Evolutionary conservation across 192 early-diverging fungal genomes (phyloP).

Genomic region (Chytriomyces sp.): DNA sequence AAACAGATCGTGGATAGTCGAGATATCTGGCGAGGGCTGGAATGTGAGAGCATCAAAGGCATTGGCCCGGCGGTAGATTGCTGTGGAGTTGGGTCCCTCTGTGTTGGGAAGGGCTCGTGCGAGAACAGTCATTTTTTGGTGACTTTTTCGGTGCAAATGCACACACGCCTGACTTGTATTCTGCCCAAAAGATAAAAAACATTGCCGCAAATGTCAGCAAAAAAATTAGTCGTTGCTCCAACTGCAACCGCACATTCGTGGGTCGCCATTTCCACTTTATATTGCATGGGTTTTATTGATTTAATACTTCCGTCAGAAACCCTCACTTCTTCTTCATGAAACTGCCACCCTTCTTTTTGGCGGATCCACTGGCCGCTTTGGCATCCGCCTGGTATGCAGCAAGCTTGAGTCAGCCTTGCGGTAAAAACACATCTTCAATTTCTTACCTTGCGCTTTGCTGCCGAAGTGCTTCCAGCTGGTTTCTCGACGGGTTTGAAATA

Average conservation of each 20-base stretch:
- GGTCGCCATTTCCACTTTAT: too few relatives aligned
- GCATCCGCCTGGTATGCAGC: background rate
- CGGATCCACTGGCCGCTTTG: constrained; percentile 8
- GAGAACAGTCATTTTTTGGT: too few relatives aligned
- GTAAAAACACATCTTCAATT: background rate
- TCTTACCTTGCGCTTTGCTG: constrained; percentile 48
- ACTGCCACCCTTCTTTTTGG: constrained; percentile 22
- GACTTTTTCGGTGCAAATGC: too few relatives aligned
- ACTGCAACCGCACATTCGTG: too few relatives aligned
- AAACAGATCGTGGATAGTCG: constrained; percentile 15
- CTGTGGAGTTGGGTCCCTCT: constrained; percentile 6
- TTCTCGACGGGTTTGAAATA: constrained; percentile 80
- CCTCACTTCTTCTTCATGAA: constrained; percentile 21
- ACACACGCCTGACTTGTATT: too few relatives aligned
- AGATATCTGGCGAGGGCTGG: background rate
- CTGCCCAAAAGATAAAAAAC: too few relatives aligned
- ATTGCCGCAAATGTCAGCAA: too few relatives aligned
- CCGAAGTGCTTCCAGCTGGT: constrained; percentile 21
- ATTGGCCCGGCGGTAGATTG: background rate
- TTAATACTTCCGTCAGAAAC: background rate
- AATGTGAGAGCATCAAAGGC: background rate
- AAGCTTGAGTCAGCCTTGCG: too few relatives aligned
- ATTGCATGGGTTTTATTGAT: too few relatives aligned
- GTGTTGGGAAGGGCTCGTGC: background rate
- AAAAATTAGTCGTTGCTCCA: too few relatives aligned